phyloP scores from a whole-genome alignment of 257 asterid genomes.

The Solanum arcanum region DNA sequence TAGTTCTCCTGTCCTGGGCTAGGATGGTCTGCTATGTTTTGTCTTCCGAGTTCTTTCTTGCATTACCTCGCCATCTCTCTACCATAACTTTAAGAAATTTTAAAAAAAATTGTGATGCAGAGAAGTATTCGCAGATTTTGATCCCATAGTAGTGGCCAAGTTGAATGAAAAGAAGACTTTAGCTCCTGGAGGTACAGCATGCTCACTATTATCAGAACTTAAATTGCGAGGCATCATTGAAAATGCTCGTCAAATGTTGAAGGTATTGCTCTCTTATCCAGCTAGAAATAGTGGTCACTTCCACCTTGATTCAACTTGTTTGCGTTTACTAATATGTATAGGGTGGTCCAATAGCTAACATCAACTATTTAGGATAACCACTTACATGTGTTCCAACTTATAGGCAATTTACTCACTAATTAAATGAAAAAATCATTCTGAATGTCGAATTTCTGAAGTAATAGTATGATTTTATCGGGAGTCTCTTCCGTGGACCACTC shows the following conservation, averaged over 20 bases:
- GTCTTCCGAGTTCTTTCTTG: not conserved
- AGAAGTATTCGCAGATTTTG: slow-evolving; percentile 78
- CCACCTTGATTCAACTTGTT: not conserved
- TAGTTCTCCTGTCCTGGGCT: not conserved
- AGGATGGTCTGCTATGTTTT: not conserved
- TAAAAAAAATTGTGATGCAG: slow-evolving; percentile 25
- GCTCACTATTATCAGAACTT: slow-evolving; percentile 73
- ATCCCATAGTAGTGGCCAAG: slow-evolving; percentile 76
- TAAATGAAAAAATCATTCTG: not conserved
- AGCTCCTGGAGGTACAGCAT: slow-evolving; percentile 57
- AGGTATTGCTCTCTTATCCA: slow-evolving; percentile 18
- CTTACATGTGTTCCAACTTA: not conserved
- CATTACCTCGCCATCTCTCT: not conserved
- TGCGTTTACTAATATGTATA: not conserved
- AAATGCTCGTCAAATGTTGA: slow-evolving; percentile 85
- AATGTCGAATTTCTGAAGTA: not conserved
- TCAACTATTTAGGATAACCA: not conserved
- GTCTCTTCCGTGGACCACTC: not conserved
- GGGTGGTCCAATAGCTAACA: not conserved
- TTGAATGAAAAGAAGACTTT: slow-evolving; percentile 76
- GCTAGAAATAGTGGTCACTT: not conserved
- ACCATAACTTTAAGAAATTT: not conserved
- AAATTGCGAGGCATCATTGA: slow-evolving; percentile 79
- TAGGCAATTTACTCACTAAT: not conserved
- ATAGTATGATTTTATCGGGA: not conserved